These are phyloP conservation scores for Solanum raphanifolium DNA, from an alignment of 257 asterid species.

Conservation along the genomic window DNA sequence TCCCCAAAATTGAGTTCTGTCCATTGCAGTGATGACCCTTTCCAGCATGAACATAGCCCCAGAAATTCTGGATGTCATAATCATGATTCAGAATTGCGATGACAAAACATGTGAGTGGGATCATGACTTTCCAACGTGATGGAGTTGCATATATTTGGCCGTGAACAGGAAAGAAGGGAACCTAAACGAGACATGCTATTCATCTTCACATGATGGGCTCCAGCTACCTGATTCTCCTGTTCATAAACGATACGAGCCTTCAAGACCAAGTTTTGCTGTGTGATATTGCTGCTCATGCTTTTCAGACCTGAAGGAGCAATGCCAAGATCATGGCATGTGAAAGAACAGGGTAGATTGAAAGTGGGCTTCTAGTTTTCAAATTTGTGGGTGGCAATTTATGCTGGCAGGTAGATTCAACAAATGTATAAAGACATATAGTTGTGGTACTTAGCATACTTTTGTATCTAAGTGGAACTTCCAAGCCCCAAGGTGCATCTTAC, in stretches of 20 bases:
- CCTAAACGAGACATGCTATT: neutral
- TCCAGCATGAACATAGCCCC: slow-evolving; percentile 63
- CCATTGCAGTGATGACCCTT: slow-evolving; percentile 67
- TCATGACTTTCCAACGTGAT: neutral
- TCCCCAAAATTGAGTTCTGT: slow-evolving; percentile 67
- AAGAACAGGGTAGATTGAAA: neutral
- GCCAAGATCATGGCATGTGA: neutral
- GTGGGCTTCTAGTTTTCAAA: neutral
- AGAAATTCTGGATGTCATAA: slow-evolving; percentile 25
- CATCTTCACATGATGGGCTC: neutral
- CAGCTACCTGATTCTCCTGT: neutral
- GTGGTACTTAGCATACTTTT: neutral
- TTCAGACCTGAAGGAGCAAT: neutral
- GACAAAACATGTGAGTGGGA: neutral
- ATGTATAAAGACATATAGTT: neutral
- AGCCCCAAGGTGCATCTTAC: neutral
- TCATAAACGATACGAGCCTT: neutral
- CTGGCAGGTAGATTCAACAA: neutral
- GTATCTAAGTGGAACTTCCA: neutral
- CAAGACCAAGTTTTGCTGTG: neutral
- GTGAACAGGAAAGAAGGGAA: neutral
- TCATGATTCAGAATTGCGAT: slow-evolving; percentile 27
- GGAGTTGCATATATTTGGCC: neutral
- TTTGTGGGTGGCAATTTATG: neutral
- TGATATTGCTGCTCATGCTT: neutral